Base-by-base conservation (phyloP, 345 rosid genomes). In the Microthlaspi erraticum region DNA sequence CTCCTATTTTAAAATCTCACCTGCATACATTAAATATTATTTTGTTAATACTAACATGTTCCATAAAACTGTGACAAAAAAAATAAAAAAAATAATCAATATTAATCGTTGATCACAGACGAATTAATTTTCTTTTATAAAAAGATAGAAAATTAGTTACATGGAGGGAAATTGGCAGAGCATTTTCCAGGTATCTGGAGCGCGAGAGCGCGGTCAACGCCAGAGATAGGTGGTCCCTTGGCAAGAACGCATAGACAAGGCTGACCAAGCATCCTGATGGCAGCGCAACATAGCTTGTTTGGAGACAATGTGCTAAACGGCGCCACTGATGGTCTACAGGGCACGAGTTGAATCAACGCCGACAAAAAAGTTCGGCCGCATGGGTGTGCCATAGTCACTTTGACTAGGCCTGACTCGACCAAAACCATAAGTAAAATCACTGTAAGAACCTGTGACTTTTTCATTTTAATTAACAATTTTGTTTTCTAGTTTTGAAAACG, bases 301-400 rank as follows among this genome's bases (percentile, higher is more conserved):
- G 95, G 99, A 3, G 88, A 83, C 67, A 87, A 71, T 17, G 96
- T 87, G 72, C 91, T 89, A 68, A 86, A 91, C 1, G 95, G 91
- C 45, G 95, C 88, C 38, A 91, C 95, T 5, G 95, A 85, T 65
- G 97, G 84, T 72, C 86, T 80, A 66, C 97, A 93, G 8, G 97
- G 99, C 68, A 91, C 83, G 34, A 93, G 78, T 75, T 93, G 98
- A 31, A 91, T 86, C 45, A 93, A 83, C 23, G 95, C 84, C 4
- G 89, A 80, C 82, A 91, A 83, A 78, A 91, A 91, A 5, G 98
- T 89, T 66, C 83, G 83, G 17, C 83, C 77, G 58, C 97, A 91
- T 50, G 81, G 76, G 68, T 71, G 79, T n/a, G 82, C 83, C 57
- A 79, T 20, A 0, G 80, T 68, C 60, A 64, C 77, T 60, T 71